Base-by-base conservation (phyloP, 1,139 yeast genomes). In the Chernovozyma aurita region DNA sequence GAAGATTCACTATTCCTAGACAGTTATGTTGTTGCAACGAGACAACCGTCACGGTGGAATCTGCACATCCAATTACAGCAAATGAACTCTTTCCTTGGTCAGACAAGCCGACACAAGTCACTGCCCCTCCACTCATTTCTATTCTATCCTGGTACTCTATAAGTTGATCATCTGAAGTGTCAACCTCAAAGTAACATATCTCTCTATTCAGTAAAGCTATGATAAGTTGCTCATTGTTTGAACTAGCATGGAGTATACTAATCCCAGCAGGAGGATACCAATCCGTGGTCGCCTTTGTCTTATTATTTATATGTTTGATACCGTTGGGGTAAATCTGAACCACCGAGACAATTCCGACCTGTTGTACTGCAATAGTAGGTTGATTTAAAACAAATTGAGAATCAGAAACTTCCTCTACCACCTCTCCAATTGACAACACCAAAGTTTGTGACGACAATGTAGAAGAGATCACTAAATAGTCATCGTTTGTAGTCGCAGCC, bases 211-310 rank as follows among this genome's bases (percentile, higher is more conserved):
- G 80, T 8, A 92, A 57, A 0, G 80, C 88, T 7, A 92, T 51
- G 0, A 76, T 76, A 1, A 90, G 65, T 55, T 92, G 97, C 16
- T 73, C 70, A 28, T 71, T 66, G 27, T 86, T 86, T 3, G 83
- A 61, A 1, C 86, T 57, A 0, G 90, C 83, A 20, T 66, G 61
- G 0, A 73, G 50, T 29, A 92, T 71, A 22, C 73, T 65, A 13
- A 83, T 77, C 5, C 95, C 95, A 0, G 83, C 81, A 0, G 96
- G 95, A 1, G 96, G 87, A 29, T 61, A 68, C 98, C 98, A 92
- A 44, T 85, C 85, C 6, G 77, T 66, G 3, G 59, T 49, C 4
- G 47, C 49, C 40, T 4, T 41, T 43, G 24, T 25, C 12, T 39
- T 32, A 18, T 53, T 50, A 22, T 63, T 57, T 3, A 88, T 65